Evolutionary conservation across 1,284 basidiomycete genomes (phyloP), one percentile per base, ranked within the genome.

Genomic region (Apiotrichum siamense): DNA sequence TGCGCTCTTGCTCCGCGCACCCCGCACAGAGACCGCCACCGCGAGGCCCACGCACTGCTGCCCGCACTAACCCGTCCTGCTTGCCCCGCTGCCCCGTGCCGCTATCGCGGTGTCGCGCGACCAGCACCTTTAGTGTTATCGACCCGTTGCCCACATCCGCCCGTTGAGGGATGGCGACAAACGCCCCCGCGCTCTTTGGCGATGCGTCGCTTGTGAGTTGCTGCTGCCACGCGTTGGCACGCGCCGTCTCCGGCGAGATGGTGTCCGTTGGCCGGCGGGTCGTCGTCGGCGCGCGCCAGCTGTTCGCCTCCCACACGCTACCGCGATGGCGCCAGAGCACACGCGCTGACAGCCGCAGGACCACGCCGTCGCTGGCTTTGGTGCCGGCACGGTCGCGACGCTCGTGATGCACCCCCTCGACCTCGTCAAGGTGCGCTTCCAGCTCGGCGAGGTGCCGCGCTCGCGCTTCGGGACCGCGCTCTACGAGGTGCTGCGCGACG

Each of bases 361-460:
- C 73, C 92, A 97, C 83, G 93, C 94, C 20, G 82, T 85, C 48
- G 89, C 91, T 39, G 94, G 96, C 49, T 82, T 98, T 52, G 87
- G 88, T 39, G 94, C 94, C 29, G 96, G 94, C 40, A 84, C 91
- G 49, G 85, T 87, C 58, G 88, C 92, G 24, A 93, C 93, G 43
- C 78, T 97, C 33, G 92, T 89, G 73, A 96, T 98, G 90, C 93
- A 98, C 72, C 96, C 96, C 5, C 80, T 99, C 36, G 96, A 99
- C 75, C 81, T 98, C 6, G 80, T 98, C 75, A 98, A 98, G 76
- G 83, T 97, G 67, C 87, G 92, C 66, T 85, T 94, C 55, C 94
- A 98, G 75, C 89, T 93, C n/a, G 43, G 43, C 20, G 42, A 39
- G 36, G 40, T 81, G 81, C 52, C 48, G 3, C 75, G 77, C 46